Base-by-base conservation (phyloP, 2,329 filamentous ascomycete species). In the Cercospora sojina region DNA sequence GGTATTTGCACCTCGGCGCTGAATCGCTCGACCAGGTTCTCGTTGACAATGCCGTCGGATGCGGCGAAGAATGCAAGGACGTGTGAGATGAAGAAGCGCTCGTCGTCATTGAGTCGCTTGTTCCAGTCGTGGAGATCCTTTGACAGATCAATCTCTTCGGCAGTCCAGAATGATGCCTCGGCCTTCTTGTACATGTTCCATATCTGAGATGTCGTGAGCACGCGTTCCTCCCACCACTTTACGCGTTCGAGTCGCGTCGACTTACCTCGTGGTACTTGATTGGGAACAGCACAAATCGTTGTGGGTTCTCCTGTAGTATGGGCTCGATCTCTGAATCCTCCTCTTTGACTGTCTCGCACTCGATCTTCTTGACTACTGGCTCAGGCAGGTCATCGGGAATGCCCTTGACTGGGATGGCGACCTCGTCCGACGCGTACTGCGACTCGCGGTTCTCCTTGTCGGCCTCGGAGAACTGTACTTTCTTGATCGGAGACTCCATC, bases 161-260 rank as follows among this genome's bases (percentile, higher is more conserved):
- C 95, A 49, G 95, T 99, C 95, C 95, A 99, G 90, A 99, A 99
- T 51, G 95, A 98, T 62, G 95, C 95, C 82, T 99, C 94, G 73
- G 93, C 93, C 85, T 98, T 98, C 89, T 99, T 99, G 88, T 99
- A 99, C 94, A 98, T 98, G 82, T 98, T 94, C 95, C 95, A 99
- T 81, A 97, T 96, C 93, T 97, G 75, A 79, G 71, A 68, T 18
- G 58, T n/a, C 23, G 64, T 38, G 68, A 75, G 66, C 75, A 73
- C 64, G 63, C 23, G 62, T 72, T 62, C 25, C 38, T 64, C 53
- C 27, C 62, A 66, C 64, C 68, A 72, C 67, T 74, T 72, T 67
- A 76, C 74, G 74, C 74, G 74, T 75, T 64, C 90, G 89, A 90
- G 90, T 89, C 65, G 43, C 77, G 80, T 82, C 83, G 29, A 20